Evolutionary conservation across 2,329 filamentous ascomycete species (phyloP).

Genomic region (Aspergillus pseudoterreus): DNA sequence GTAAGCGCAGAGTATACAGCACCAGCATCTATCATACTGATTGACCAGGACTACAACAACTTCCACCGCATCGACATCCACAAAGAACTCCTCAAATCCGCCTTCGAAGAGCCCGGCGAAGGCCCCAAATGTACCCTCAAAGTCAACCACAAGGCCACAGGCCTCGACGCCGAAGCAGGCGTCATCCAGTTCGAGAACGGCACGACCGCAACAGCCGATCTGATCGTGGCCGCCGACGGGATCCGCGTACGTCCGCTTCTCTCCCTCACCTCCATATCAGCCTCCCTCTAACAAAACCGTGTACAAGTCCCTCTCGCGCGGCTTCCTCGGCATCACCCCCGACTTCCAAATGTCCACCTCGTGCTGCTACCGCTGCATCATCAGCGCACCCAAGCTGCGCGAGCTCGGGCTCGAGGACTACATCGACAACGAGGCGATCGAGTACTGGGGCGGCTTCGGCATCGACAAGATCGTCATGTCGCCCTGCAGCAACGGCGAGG

Average conservation of each 20-base stretch:
- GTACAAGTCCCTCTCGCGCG: constrained; percentile 17
- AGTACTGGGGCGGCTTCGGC: constrained; percentile 34
- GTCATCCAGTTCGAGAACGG: constrained; percentile 20
- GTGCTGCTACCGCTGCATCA: constrained; percentile 31
- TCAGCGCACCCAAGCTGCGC: constrained; percentile 21
- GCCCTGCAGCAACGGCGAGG: constrained; percentile 34
- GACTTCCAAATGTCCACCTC: constrained; percentile 33
- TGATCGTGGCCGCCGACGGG: constrained; percentile 24
- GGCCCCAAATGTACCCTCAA: constrained; percentile 14
- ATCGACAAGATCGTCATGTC: constrained; percentile 42
- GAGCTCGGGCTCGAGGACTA: constrained; percentile 27
- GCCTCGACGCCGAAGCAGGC: constrained; percentile 17
- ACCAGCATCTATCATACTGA: neutral
- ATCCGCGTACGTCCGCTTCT: constrained; percentile 19
- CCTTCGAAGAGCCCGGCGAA: constrained; percentile 18
- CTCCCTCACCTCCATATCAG: too few species aligned
- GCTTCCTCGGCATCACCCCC: constrained; percentile 27
- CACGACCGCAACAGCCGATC: constrained; percentile 11
- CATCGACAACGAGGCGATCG: constrained; percentile 28
- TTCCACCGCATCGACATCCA: constrained; percentile 27
- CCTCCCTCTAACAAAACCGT: too few species aligned
- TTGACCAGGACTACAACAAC: constrained; percentile 23
- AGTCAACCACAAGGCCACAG: constrained; percentile 19
- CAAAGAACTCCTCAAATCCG: constrained; percentile 20
- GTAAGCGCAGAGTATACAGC: neutral